A percentile compares a stretch with the other conserved stretches of the same genome.
These are phyloP conservation scores for Boletus rex-veris DNA, from an alignment of 768 basidiomycete genomes.

Conservation along the genomic window DNA sequence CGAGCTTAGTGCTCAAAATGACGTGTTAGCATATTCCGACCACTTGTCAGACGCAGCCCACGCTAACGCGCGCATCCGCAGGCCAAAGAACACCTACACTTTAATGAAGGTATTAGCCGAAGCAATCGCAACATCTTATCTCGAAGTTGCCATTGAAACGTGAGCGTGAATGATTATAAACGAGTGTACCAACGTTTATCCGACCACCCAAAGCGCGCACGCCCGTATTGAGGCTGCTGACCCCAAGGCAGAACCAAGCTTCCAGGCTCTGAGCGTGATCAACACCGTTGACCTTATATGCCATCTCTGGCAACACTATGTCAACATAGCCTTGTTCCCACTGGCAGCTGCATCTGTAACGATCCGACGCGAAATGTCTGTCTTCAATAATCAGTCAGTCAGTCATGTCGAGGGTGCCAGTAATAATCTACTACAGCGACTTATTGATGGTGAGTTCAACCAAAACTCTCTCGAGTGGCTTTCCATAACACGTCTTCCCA, in stretches of 20 bases:
- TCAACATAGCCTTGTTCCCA: conserved; percentile 85
- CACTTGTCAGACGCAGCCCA: background rate
- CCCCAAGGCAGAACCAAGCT: conserved; percentile 73
- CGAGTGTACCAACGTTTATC: background rate
- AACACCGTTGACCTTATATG: conserved; percentile 80
- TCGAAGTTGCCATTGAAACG: conserved; percentile 93
- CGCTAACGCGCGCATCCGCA: conserved; percentile 31
- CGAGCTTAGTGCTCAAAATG: conserved; percentile 76
- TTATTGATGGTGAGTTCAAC: conserved; percentile 67
- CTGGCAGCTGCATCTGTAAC: conserved; percentile 84
- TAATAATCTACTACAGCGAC: conserved; percentile 74
- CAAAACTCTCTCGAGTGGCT: background rate
- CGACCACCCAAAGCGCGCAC: conserved; percentile 50
- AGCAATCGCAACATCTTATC: conserved; percentile 74
- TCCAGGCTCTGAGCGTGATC: conserved; percentile 64
- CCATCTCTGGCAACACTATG: conserved; percentile 96
- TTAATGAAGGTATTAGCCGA: conserved; percentile 84
- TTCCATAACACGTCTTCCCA: conserved; percentile 26
- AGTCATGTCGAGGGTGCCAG: conserved; percentile 80
- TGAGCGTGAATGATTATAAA: conserved; percentile 38
- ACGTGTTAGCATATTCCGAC: conserved; percentile 61
- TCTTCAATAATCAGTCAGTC: conserved; percentile 86
- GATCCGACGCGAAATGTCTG: conserved; percentile 85
- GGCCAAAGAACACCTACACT: conserved; percentile 85
- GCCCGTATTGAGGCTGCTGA: conserved; percentile 72